A percentile compares a stretch with the other conserved stretches of the same genome.
phyloP scores from a whole-genome alignment of 176 grass and related monocot genomes.

The Aegilops tauschii region DNA sequence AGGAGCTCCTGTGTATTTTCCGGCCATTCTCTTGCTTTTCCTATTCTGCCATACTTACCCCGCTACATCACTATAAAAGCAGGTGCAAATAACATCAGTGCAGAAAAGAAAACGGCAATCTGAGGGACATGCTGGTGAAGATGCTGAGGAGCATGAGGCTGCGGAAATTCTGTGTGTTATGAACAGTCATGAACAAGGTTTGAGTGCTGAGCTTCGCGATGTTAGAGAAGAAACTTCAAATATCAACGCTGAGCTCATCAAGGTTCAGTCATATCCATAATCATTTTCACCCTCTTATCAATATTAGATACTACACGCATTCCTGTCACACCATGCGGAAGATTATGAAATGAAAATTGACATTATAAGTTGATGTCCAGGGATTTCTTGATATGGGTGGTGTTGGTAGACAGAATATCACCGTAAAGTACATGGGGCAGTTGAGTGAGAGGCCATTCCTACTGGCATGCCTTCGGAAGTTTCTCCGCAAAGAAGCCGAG shows the following conservation, averaged over 20 bases:
- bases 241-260: background rate
- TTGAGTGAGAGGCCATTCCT: conserved; percentile 15
- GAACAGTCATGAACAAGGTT: background rate
- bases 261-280: background rate
- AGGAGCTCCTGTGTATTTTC: no score
- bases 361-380: conserved; percentile 1
- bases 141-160: background rate
- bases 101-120: background rate
- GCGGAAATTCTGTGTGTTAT: background rate
- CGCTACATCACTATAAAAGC: background rate
- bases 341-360: background rate
- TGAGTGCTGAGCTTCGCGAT: background rate
- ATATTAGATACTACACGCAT: background rate
- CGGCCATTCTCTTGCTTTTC: background rate
- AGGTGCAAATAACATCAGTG: background rate
- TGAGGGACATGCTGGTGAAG: background rate
- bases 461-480: background rate
- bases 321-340: background rate
- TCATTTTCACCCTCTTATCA: background rate
- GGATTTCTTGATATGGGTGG: background rate
- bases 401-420: background rate
- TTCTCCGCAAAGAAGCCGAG: background rate
- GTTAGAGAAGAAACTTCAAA: background rate
- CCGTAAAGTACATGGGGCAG: conserved; percentile 26
- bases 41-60: background rate